Evolutionary conservation across 495 filamentous ascomycete species (phyloP), one percentile per base, ranked within the genome.

Genomic region (Aspergillus bertholletiae): DNA sequence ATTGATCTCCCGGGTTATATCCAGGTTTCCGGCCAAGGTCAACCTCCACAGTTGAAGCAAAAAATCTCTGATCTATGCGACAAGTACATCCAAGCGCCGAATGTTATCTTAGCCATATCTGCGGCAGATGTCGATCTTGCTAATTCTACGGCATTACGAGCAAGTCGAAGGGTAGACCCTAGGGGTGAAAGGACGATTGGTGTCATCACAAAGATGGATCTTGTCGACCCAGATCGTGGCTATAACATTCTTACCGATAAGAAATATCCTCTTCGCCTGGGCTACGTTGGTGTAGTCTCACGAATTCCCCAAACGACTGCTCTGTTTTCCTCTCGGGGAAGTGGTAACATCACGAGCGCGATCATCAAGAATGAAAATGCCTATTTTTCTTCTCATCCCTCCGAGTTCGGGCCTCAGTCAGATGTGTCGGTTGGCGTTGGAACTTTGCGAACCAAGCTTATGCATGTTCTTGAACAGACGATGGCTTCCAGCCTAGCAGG

Each of bases 1-100:
- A 97, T 97, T 56, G 94, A 99, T 66, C 83, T 99, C 9, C 94
- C 94, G 2, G 94, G 94, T 0, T 99, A 99, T 60, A 97, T 99
- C 46, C 94, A 97, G 64, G 90, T 99, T 41, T 86, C 88, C 30
- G 91, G 92, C 8, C 80, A 87, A 43, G 92, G 96, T 66, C 94
- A 99, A 57, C 94, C 94, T 0, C 71, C 84, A 13, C 90, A 97
- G 70, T 74, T 99, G 57, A 97, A 97, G 72, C 84, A 90, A 66
- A 97, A 95, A 77, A 99, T 99, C 62, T 81, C 87, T 7, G 92
- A 96, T 61, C 85, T 99, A 22, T 99, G 94, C 64, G 95, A 99
- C 67, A 97, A 94, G 76, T 99, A 97, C 63, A 97, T 99, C 53
- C 89, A 95, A 66, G 72, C 92, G 6, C 94, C 94, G 5, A 99